These are phyloP conservation scores for Erucastrum elatum DNA, from an alignment of 345 rosid species.

Conservation along the genomic window DNA sequence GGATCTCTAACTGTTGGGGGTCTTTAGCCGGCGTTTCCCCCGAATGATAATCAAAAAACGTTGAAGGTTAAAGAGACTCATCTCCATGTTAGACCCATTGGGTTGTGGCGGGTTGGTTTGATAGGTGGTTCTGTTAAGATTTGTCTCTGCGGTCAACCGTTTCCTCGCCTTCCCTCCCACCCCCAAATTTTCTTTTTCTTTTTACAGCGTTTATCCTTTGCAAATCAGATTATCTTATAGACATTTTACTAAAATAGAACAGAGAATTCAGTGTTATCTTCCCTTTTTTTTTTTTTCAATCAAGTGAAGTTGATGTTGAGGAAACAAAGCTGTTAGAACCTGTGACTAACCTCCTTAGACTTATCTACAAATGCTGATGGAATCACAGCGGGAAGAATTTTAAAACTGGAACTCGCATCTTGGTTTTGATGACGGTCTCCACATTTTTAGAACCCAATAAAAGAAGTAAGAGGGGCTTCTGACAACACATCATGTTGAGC, in stretches of 20 bases:
- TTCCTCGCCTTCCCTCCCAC: conserved; percentile 35
- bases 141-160: conserved; percentile 24
- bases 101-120: conserved; percentile 18
- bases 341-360: conserved; percentile 67
- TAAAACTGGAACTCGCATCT: conserved; percentile 53
- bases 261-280: too few relatives aligned
- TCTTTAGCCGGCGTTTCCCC: conserved; percentile 36
- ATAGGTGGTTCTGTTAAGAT: conserved; percentile 28
- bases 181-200: neutral
- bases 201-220: neutral
- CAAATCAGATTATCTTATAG: too few relatives aligned
- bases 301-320: conserved; percentile 60
- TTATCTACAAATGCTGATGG: conserved; percentile 75
- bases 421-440: conserved; percentile 67
- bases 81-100: neutral
- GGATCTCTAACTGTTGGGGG: neutral
- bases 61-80: conserved; percentile 6
- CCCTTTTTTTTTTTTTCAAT: neutral
- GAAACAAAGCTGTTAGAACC: conserved; percentile 55
- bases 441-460: conserved; percentile 54
- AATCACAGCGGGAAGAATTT: conserved; percentile 45
- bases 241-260: too few relatives aligned
- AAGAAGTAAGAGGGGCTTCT: conserved; percentile 56
- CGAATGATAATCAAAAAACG: conserved; percentile 15
- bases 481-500: conserved; percentile 54